Evolutionary conservation across 129 eudicot genomes (phyloP), one percentile per base, ranked within the genome.

Genomic region (Flaveria bidentis): DNA sequence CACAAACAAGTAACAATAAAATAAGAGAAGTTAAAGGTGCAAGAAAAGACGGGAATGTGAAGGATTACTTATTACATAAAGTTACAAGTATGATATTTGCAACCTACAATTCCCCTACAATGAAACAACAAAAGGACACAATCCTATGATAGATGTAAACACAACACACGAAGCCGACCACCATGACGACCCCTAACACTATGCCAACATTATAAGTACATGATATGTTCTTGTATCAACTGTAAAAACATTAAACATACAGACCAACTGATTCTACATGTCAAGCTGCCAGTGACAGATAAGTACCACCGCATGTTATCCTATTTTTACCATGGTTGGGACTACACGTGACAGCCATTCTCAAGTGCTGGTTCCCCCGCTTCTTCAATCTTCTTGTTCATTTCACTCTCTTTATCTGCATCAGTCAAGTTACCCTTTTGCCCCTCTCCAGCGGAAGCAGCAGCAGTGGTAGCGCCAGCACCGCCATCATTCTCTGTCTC

Each of bases 51-150:
- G 79, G 70, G 79, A 80, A 80, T 28, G 84, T 80, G 33, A 73
- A 80, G 84, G 79, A 80, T 73, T 73, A 82, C 77, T 86, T 81
- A 86, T 86, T 79, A 79, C 79, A 80, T 75, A 78, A 74, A 22
- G 84, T 69, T 80, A 86, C 85, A 80, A 64, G 77, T 80, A 86
- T 58, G 78, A 78, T 67, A 79, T 81, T 77, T 76, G 83, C 85
- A 84, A 79, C 83, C 88, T 84, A 81, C 79, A 72, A 81, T 61
- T 76, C 82, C 82, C 90, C 69, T 70, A 69, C 74, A 81, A 66
- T 46, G 80, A 83, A 80, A 70, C 84, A 71, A 44, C 80, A 67
- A 47, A 77, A 66, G 49, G 61, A 41, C 66, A 73, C 52, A 67
- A 74, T 73, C 79, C 84, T 80, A 80, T 55, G 57, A 62, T 72